Conservation (phyloP, 192 early-diverging fungal genomes). For the Umbelopsis vinacea region DNA sequence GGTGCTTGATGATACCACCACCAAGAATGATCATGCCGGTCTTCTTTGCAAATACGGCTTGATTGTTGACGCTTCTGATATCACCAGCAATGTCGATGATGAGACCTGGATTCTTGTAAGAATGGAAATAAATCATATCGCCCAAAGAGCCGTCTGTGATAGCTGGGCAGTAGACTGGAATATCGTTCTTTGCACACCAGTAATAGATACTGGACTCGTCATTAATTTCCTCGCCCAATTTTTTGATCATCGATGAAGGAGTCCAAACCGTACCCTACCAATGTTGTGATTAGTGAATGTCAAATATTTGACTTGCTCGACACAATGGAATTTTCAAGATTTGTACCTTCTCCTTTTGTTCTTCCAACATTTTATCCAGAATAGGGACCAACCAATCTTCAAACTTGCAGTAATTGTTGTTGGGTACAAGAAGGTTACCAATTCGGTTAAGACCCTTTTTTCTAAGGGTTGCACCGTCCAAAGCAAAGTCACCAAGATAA, state of each 20-base stretch:
- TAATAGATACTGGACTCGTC: conserved; percentile 92
- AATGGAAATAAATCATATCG: conserved; percentile 99
- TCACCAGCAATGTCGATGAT: conserved; percentile 92
- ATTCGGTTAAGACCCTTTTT: conserved; percentile 93
- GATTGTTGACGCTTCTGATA: conserved; percentile 89
- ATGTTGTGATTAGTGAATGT: not conserved
- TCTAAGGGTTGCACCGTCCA: conserved; percentile 80
- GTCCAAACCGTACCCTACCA: conserved; percentile 79
- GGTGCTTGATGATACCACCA: conserved; percentile 97
- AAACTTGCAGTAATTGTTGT: conserved; percentile 99
- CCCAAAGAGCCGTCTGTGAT: conserved; percentile 97
- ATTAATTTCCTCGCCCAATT: conserved; percentile 90
- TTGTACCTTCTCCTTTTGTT: conserved; percentile 80
- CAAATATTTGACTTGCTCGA: not conserved
- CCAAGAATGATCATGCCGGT: conserved; percentile 97
- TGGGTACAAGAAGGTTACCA: conserved; percentile 96
- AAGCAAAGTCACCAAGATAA: conserved; percentile 79
- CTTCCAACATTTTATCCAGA: conserved; percentile 88
- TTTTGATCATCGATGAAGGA: conserved; percentile 87
- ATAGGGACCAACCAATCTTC: conserved; percentile 99
- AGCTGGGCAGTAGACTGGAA: conserved; percentile 97
- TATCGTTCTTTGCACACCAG: conserved; percentile 88
- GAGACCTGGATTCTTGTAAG: conserved; percentile 92
- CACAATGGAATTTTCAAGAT: not conserved
- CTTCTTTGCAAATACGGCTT: conserved; percentile 95